Percentiles rank a stretch among this genome's conserved stretches.
These are phyloP conservation scores for Ceratobasidium sp. DNA, from an alignment of 1,284 basidiomycete genomes.

Conservation along the genomic window DNA sequence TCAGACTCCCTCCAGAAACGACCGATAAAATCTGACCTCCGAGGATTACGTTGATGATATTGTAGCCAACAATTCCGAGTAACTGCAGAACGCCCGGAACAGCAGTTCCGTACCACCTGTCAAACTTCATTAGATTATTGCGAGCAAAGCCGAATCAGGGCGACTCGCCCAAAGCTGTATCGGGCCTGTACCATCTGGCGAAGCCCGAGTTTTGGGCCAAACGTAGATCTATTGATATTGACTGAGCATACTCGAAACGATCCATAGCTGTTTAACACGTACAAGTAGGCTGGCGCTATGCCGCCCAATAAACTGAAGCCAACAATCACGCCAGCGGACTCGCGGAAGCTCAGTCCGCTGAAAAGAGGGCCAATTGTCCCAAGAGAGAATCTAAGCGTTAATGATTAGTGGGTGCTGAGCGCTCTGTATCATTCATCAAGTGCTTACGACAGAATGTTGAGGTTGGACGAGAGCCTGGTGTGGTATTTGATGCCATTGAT, in stretches of 20 bases:
- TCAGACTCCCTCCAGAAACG: slow-evolving; percentile 69
- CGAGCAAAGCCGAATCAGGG: too few species aligned
- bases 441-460: slow-evolving; percentile 78
- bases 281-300: slow-evolving; percentile 71
- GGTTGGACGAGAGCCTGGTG: slow-evolving; percentile 70
- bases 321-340: slow-evolving; percentile 78
- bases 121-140: too few species aligned
- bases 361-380: slow-evolving; percentile 78
- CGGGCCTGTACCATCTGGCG: slow-evolving; percentile 89
- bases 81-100: slow-evolving; percentile 38
- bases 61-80: slow-evolving; percentile 73
- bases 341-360: slow-evolving; percentile 76
- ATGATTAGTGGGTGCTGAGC: too few species aligned
- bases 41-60: slow-evolving; percentile 81
- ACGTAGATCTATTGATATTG: slow-evolving; percentile 70
- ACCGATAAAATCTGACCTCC: slow-evolving; percentile 84
- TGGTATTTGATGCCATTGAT: too few species aligned
- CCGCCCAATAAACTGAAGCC: slow-evolving; percentile 78
- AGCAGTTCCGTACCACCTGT: slow-evolving; percentile 52
- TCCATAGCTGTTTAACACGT: slow-evolving; percentile 52
- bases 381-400: slow-evolving; percentile 66
- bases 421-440: not conserved
- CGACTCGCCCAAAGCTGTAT: slow-evolving; percentile 73
- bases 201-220: slow-evolving; percentile 88
- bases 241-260: slow-evolving; percentile 36